Base-by-base conservation (phyloP, 2,329 filamentous ascomycete species). In the Aureobasidium sp. region DNA sequence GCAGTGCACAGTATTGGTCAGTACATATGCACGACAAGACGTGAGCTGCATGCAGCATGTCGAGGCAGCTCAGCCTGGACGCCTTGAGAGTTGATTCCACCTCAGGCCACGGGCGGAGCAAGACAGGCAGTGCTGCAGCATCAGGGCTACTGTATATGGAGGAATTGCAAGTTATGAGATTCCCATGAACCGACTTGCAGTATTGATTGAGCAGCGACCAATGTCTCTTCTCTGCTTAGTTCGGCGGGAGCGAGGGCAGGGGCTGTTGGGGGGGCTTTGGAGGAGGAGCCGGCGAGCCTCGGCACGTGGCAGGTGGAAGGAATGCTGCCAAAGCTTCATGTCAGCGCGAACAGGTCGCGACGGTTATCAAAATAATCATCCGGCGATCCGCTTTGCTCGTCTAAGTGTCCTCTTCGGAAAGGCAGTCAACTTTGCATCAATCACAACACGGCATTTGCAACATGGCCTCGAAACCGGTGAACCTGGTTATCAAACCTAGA, bases 401-500 rank as follows among this genome's bases (percentile, higher is more conserved):
- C 10, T 45, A 39, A 21, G 9, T 34, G 29, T 45, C 53, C 39
- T 34, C 53, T 44, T 34, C 41, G 10, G 39, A 57, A 6, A 14
- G 32, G n/a, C 29, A 34, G 36, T 21, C 9, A 13, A 57, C 29
- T 21, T 45, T 3, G 36, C 16, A 57, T 44, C 41, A 36, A 45
- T 39, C 36, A 39, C n/a, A 39, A 5, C 41, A 37, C 53, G n/a
- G 5, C 25, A 58, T 9, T 4, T 13, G 11, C 53, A 45, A 36
- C 25, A 62, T 62, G 77, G 74, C 76, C 59, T 74, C 76, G 36
- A 73, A 76, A 59, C 69, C 73, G 53, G 71, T 79, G 47, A 73
- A 72, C 13, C 71, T 80, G 48, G 70, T 76, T 63, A 71, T 79
- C 62, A 76, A 77, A 70, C 75, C 77, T 44, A 71, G 77, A 68